phyloP scores from a whole-genome alignment of 805 yeast genomes.

The Metschnikowia dekortorum region DNA sequence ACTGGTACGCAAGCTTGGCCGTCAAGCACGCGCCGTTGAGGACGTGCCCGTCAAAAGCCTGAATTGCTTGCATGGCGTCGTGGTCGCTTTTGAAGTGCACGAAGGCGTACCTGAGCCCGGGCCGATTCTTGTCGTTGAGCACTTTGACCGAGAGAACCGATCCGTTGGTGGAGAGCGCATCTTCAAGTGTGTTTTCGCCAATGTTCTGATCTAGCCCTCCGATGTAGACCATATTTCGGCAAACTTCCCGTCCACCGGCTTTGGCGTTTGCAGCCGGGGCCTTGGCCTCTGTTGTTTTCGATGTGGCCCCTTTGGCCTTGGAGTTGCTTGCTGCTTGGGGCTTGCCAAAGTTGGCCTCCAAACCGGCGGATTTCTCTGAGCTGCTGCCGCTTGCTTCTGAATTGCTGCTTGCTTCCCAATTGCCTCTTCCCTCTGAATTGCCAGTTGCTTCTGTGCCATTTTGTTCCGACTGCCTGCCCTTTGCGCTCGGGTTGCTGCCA shows the following conservation, averaged over 20 bases:
- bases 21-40: conserved; percentile 54
- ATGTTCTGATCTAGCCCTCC: conserved; percentile 67
- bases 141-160: conserved; percentile 63
- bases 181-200: conserved; percentile 58
- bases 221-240: conserved; percentile 69
- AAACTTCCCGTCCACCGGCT: conserved; percentile 78
- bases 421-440: too few species aligned
- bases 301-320: too few species aligned
- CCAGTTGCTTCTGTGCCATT: too few species aligned
- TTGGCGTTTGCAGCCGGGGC: background rate
- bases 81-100: conserved; percentile 61
- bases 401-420: too few species aligned
- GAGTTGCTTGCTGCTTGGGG: too few species aligned
- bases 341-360: too few species aligned
- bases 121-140: conserved; percentile 68
- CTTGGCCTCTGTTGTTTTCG: too few species aligned
- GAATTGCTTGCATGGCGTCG: conserved; percentile 60
- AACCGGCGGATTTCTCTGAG: too few species aligned
- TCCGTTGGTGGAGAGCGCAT: conserved; percentile 59
- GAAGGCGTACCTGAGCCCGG: conserved; percentile 77
- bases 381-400: too few species aligned
- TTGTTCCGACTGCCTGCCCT: too few species aligned
- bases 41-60: conserved; percentile 53
- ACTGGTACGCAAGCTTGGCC: conserved; percentile 82
- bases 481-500: too few species aligned